Conservation (phyloP, 129 eudicot genomes). For the Mikania micrantha region DNA sequence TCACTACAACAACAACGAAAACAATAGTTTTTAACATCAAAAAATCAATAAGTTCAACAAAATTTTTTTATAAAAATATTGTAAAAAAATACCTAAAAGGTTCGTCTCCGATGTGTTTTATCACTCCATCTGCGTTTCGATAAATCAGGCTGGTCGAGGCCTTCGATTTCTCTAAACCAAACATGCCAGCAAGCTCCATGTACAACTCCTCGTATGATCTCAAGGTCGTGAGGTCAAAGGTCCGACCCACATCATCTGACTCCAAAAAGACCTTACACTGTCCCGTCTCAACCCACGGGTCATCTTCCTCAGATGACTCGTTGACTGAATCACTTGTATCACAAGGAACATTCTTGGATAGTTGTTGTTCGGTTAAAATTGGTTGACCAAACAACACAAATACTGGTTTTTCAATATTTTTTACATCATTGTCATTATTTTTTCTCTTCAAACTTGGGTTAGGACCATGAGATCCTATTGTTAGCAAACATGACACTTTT, state of each 20-base stretch:
- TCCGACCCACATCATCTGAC: constrained; percentile 49
- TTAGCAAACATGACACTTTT: constrained; percentile 43
- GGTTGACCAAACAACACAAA: constrained; percentile 70
- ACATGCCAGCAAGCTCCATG: constrained; percentile 43
- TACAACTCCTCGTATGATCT: constrained; percentile 52
- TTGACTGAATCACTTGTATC: constrained; percentile 41
- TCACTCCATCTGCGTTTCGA: constrained; percentile 34
- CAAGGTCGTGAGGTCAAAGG: constrained; percentile 36
- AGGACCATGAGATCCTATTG: constrained; percentile 38
- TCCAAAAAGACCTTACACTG: constrained; percentile 56
- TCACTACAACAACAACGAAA: constrained; percentile 13
- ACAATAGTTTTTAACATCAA: not conserved
- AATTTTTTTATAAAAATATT: no score
- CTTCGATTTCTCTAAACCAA: constrained; percentile 41
- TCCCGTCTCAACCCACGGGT: constrained; percentile 35
- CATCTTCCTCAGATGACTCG: constrained; percentile 46
- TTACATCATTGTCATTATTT: constrained; percentile 5
- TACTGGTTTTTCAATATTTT: constrained; percentile 27
- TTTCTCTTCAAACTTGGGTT: constrained; percentile 20
- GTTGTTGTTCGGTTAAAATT: constrained; percentile 59
- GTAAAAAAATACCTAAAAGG: constrained; percentile 71
- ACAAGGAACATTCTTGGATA: constrained; percentile 42
- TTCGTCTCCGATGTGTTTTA: constrained; percentile 49
- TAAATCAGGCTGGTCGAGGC: constrained; percentile 44
- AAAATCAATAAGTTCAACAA: no score